Percentiles rank a stretch among this genome's conserved stretches.
Conservation (phyloP, 2,329 filamentous ascomycete genomes). For the Fusarium nisikadoi region DNA sequence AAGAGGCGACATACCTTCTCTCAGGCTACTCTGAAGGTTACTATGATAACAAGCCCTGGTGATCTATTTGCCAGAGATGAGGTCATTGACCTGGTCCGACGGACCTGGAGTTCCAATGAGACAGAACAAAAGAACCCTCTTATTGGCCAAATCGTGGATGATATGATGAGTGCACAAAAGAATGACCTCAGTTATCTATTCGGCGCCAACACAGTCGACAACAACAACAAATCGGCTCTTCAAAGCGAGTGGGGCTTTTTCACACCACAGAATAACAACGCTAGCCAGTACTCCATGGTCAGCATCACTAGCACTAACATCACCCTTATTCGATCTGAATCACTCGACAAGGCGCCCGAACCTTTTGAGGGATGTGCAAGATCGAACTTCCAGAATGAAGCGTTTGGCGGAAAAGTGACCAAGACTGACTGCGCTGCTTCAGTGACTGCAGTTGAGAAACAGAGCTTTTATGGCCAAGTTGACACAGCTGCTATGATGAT, state of each 20-base stretch:
- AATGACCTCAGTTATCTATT: slow-evolving; percentile 10
- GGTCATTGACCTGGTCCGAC: slow-evolving; percentile 6
- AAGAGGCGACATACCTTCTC: slow-evolving; percentile 16
- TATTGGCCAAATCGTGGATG: background rate
- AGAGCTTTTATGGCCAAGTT: slow-evolving; percentile 26
- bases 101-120: slow-evolving; percentile 19
- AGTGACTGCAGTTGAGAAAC: too few species aligned
- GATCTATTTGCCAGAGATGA: background rate
- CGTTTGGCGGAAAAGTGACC: slow-evolving; percentile 16
- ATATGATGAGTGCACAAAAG: slow-evolving; percentile 22
- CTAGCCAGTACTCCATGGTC: background rate
- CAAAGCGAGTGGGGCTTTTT: slow-evolving; percentile 17
- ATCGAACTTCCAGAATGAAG: slow-evolving; percentile 30
- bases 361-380: slow-evolving; percentile 7
- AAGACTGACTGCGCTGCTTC: slow-evolving; percentile 13
- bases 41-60: slow-evolving; percentile 14
- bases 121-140: background rate
- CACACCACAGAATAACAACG: background rate
- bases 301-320: slow-evolving; percentile 28
- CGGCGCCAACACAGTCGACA: background rate
- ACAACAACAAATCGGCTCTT: background rate
- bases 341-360: background rate
- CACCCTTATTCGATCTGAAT: slow-evolving; percentile 26
- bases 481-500: slow-evolving; percentile 31
- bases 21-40: slow-evolving; percentile 6